Evolutionary conservation across 352 stramenopile species (phyloP), one percentile per base, ranked within the genome.

Genomic region (Phytopythium delawarense): DNA sequence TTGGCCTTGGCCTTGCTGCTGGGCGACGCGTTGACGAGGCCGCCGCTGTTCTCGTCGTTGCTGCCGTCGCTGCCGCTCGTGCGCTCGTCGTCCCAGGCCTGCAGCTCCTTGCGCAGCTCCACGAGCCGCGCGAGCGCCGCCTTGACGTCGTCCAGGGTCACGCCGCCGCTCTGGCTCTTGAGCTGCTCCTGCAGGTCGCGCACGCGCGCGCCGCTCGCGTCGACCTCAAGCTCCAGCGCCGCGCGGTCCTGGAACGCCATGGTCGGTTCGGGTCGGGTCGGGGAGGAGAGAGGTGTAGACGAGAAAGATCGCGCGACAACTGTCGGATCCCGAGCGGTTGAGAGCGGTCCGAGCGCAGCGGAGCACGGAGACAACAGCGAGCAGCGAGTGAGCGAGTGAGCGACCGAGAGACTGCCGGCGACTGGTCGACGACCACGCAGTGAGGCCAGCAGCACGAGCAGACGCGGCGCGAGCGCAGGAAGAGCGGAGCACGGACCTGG

Each of bases 51-150:
- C 34, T 59, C 53, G 53, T 59, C 53, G 53, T 71, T 9, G 66
- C 63, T 55, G 66, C 70, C 45, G 50, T 30, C 20, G 30, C 65
- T 52, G 20, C 65, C 45, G 0, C 64, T 56, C 30, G 51, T 52
- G 39, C 71, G 52, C 6, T 78, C 66, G 18, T 78, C 64, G 34
- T 70, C 57, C 78, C 79, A 89, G 21, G 64, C 59, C 64, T 87
- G 76, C 58, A 91, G 71, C 67, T 91, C 74, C 69, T 91, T 92
- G 66, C 79, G 77, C 70, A 92, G 63, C 34, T 49, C 68, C 61
- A 91, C 70, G 59, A 92, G 74, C 57, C 63, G 61, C 62, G 78
- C 76, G n/a, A 92, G 65, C 65, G 90, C 75, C 62, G 73, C 65
- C 12, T 73, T 69, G 15, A 92, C 66, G 42, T 79, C 61, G 13